Evolutionary conservation across 495 filamentous ascomycete species (phyloP).

Genomic region (Hyaloscypha finlandica): DNA sequence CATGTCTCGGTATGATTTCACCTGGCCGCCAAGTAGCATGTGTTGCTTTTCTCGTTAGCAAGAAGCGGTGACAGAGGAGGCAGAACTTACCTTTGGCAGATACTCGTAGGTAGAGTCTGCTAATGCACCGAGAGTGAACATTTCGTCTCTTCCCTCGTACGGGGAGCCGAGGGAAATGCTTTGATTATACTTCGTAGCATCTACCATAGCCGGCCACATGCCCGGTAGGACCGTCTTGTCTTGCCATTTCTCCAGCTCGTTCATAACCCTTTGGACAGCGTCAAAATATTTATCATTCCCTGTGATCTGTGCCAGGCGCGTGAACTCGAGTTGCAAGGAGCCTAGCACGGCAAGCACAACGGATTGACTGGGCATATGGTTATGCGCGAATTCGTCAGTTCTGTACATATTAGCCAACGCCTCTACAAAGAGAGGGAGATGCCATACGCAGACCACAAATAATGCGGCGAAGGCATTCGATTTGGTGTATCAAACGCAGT

Average conservation of each 20-base stretch:
- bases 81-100: conserved; percentile 53
- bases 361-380: conserved; percentile 12
- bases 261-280: conserved; percentile 86
- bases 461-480: conserved; percentile 83
- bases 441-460: conserved; percentile 32
- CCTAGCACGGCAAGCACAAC: conserved; percentile 30
- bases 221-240: conserved; percentile 71
- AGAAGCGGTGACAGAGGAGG: neutral
- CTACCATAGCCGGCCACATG: conserved; percentile 67
- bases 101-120: conserved; percentile 88
- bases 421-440: neutral
- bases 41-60: conserved; percentile 17
- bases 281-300: conserved; percentile 90
- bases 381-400: conserved; percentile 15
- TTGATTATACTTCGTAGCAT: conserved; percentile 19
- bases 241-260: conserved; percentile 82
- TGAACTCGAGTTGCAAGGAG: conserved; percentile 82
- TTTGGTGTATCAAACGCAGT: conserved; percentile 97
- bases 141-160: conserved; percentile 16
- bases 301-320: conserved; percentile 87
- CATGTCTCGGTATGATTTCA: conserved; percentile 25
- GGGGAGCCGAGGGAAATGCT: conserved; percentile 18
- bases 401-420: neutral
- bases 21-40: conserved; percentile 29
- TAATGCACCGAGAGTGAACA: conserved; percentile 29